phyloP scores from a whole-genome alignment of 495 filamentous ascomycete species.

The Durotheca rogersii region DNA sequence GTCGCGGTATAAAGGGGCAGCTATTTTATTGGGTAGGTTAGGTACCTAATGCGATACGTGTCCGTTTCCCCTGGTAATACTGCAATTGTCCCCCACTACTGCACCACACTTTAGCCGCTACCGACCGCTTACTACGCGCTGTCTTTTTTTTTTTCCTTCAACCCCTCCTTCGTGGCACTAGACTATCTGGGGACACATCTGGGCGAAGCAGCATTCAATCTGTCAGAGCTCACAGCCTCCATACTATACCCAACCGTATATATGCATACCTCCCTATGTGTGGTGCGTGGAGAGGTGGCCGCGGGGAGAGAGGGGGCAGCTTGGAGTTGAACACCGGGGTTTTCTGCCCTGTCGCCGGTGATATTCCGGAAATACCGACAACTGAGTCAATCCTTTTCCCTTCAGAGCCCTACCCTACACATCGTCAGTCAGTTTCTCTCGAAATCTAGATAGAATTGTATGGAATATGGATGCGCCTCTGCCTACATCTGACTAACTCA shows the following conservation, averaged over 20 bases:
- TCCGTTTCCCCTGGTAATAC: neutral
- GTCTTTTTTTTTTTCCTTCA: slow-evolving; percentile 2
- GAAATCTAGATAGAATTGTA: too few species aligned
- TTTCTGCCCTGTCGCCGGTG: neutral
- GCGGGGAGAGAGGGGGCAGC: too few species aligned
- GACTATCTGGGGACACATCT: neutral
- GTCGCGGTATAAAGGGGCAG: too few species aligned
- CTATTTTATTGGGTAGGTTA: too few species aligned
- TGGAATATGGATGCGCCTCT: too few species aligned
- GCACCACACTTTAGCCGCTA: slow-evolving; percentile 17
- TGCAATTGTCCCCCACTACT: neutral
- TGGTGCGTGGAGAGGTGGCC: too few species aligned
- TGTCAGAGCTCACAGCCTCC: slow-evolving; percentile 9
- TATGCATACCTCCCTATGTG: too few species aligned
- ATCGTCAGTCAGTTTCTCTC: too few species aligned
- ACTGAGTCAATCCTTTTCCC: neutral
- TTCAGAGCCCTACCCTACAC: neutral
- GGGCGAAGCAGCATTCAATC: slow-evolving; percentile 1
- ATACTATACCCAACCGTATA: neutral
- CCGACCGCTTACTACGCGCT: slow-evolving; percentile 28
- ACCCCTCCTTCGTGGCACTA: slow-evolving; percentile 10
- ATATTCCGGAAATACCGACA: neutral
- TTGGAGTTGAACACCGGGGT: neutral
- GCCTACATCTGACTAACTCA: too few species aligned
- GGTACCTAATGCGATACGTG: too few species aligned